These are phyloP conservation scores for Chlamydomonas urium DNA, from an alignment of 139 green algal species.

Conservation along the genomic window DNA sequence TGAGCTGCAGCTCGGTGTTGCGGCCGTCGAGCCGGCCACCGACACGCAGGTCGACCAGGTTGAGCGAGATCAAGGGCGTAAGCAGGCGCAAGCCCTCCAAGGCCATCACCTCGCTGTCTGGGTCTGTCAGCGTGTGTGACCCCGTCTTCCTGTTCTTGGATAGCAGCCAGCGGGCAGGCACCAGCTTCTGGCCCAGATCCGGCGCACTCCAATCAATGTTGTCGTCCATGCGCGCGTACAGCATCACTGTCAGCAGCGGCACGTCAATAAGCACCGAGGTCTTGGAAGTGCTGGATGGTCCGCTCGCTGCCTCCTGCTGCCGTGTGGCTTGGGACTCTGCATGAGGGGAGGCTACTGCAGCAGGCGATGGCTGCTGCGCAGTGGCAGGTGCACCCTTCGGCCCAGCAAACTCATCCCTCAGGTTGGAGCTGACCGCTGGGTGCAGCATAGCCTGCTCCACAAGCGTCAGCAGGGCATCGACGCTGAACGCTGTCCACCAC, in stretches of 20 bases:
- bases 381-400: no score
- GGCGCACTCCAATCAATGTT: background rate
- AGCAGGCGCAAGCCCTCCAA: background rate
- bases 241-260: background rate
- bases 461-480: no score
- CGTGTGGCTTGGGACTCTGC: no score
- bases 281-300: constrained; percentile 1
- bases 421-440: no score
- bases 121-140: background rate
- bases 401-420: no score
- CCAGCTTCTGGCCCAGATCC: background rate
- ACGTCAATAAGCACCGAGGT: constrained; percentile 6
- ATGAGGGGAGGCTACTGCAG: no score
- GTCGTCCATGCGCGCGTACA: background rate
- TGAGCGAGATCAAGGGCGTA: background rate
- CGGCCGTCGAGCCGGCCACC: background rate
- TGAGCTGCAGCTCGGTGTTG: background rate
- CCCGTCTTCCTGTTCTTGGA: background rate
- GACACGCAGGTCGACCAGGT: background rate
- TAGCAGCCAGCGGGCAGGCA: background rate
- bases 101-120: background rate
- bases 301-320: no score
- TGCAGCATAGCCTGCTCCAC: no score
- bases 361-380: no score
- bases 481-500: no score